These are phyloP conservation scores for Sedum album DNA, from an alignment of 164 flowering plant species.

Conservation along the genomic window DNA sequence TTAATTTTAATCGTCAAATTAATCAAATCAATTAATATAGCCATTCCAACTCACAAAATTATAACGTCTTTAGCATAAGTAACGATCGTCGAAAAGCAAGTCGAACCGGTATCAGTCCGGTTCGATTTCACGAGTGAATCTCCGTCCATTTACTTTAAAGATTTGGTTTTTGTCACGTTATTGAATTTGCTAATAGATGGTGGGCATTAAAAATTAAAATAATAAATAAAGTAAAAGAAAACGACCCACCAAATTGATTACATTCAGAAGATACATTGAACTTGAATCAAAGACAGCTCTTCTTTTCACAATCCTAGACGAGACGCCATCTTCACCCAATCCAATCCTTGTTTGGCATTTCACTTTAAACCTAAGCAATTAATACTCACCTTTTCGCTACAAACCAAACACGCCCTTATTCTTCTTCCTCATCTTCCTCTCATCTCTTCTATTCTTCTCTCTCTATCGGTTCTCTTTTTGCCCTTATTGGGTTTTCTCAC, in stretches of 20 bases:
- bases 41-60: too few species aligned
- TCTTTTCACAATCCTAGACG: not conserved
- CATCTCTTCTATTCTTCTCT: not conserved
- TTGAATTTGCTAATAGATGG: not conserved
- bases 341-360: not conserved
- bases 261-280: not conserved
- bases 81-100: too few species aligned
- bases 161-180: not conserved
- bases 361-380: not conserved
- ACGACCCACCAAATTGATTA: not conserved
- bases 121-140: not conserved
- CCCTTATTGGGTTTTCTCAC: not conserved
- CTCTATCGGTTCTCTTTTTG: not conserved
- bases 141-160: not conserved
- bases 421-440: not conserved
- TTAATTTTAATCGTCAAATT: too few species aligned
- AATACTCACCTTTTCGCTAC: not conserved
- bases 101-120: too few species aligned
- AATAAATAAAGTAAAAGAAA: conserved; percentile 1
- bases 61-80: too few species aligned
- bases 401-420: not conserved
- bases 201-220: not conserved
- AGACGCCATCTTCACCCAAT: not conserved
- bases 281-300: not conserved
- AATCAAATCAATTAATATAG: too few species aligned